These are phyloP conservation scores for Alternaria sp. DNA, from an alignment of 2,329 filamentous ascomycete genomes.

Conservation along the genomic window DNA sequence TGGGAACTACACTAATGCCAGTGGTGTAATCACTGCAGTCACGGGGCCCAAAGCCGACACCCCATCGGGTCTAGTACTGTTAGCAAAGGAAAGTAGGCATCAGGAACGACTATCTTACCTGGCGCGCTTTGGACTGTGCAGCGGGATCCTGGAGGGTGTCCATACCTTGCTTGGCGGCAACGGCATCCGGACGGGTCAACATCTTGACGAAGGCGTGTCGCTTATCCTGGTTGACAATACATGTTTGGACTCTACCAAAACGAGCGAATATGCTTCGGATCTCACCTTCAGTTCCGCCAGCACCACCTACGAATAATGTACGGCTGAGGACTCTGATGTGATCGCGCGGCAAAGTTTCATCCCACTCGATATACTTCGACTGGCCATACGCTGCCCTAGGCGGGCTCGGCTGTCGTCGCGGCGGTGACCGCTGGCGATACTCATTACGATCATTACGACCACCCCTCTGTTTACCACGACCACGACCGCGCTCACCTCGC, in stretches of 20 bases:
- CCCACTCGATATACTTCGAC: constrained; percentile 81
- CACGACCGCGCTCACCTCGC: constrained; percentile 63
- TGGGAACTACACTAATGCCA: constrained; percentile 91
- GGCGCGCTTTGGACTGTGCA: constrained; percentile 67
- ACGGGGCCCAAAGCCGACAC: constrained; percentile 93
- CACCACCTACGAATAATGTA: constrained; percentile 95
- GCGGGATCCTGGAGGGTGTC: constrained; percentile 77
- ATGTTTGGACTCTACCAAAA: constrained; percentile 91
- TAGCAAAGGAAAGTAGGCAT: constrained; percentile 14
- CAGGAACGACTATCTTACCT: constrained; percentile 34
- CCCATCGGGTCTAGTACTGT: constrained; percentile 82
- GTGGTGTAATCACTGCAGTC: constrained; percentile 97
- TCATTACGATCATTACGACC: constrained; percentile 58
- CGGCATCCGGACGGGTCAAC: constrained; percentile 85
- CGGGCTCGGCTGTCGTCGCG: constrained; percentile 66
- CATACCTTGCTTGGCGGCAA: constrained; percentile 85
- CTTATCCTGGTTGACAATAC: constrained; percentile 98
- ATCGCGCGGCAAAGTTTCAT: constrained; percentile 73
- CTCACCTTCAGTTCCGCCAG: constrained; percentile 76
- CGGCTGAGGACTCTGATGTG: constrained; percentile 86
- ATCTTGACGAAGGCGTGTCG: constrained; percentile 99
- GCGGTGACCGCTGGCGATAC: constrained; percentile 88
- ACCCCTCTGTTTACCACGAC: constrained; percentile 54
- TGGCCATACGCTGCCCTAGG: constrained; percentile 39
- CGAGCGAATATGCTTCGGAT: constrained; percentile 79